Percentiles rank a stretch among this genome's conserved stretches.
Conservation (phyloP, 2,329 filamentous ascomycete species). For the Myrmaecium sp. region DNA sequence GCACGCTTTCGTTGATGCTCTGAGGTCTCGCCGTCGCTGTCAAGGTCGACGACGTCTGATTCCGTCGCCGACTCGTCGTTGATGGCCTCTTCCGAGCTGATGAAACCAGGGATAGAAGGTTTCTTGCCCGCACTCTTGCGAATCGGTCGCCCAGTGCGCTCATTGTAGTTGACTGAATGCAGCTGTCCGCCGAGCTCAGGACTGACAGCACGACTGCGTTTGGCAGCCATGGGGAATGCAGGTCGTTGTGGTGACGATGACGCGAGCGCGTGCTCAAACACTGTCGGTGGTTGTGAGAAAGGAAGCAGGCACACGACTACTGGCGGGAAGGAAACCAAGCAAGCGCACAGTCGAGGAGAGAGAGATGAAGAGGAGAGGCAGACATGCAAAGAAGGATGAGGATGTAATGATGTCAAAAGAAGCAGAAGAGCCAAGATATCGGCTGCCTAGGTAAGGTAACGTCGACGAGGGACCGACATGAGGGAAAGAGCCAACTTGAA, state of each 20-base stretch:
- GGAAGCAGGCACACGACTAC: constrained; percentile 1
- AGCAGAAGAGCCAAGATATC: too few species aligned
- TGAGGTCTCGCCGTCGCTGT: constrained; percentile 12
- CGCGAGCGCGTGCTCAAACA: neutral
- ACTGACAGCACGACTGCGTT: constrained; percentile 6
- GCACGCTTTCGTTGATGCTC: constrained; percentile 15
- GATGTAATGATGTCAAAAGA: too few species aligned
- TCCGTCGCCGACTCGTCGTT: constrained; percentile 16
- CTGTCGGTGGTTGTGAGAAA: constrained; percentile 1
- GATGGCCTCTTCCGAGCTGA: constrained; percentile 21
- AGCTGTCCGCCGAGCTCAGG: constrained; percentile 15
- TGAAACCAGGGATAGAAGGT: constrained; percentile 18
- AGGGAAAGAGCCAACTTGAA: too few species aligned
- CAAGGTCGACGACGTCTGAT: constrained; percentile 14
- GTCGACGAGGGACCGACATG: too few species aligned
- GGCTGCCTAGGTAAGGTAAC: too few species aligned
- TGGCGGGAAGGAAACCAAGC: constrained; percentile 1
- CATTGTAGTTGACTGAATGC: constrained; percentile 18
- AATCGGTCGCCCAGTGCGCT: constrained; percentile 26
- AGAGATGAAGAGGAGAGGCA: neutral
- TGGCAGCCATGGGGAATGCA: constrained; percentile 5
- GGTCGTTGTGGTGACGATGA: neutral
- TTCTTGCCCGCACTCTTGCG: constrained; percentile 22
- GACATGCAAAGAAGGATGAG: too few species aligned
- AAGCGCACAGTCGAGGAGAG: constrained; percentile 1